A percentile compares a stretch with the other conserved stretches of the same genome.
Evolutionary conservation across 2,329 filamentous ascomycete species (phyloP).

Genomic region (Zasmidium cellare): DNA sequence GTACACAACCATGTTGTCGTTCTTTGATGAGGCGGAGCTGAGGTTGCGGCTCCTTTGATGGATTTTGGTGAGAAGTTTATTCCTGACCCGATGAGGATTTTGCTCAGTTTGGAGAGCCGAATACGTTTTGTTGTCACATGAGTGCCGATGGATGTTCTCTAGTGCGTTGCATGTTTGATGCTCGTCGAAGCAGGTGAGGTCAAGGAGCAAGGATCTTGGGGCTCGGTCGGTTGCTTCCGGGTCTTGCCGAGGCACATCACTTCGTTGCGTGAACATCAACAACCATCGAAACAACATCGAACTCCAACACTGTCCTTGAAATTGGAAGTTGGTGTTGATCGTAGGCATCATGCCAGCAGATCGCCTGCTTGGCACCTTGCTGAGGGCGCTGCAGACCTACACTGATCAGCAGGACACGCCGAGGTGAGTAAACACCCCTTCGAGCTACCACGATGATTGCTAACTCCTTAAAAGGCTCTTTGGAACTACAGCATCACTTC

Average conservation of each 20-base stretch:
- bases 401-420: constrained; percentile 61
- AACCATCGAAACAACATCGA: neutral
- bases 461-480: constrained; percentile 46
- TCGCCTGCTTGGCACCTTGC: constrained; percentile 64
- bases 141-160: neutral
- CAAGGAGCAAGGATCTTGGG: neutral
- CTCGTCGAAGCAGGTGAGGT: neutral
- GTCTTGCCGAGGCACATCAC: constrained; percentile 4
- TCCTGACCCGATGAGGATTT: neutral
- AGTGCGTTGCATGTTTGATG: neutral
- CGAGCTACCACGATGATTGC: neutral
- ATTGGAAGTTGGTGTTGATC: too few species aligned
- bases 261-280: neutral
- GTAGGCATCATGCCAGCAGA: constrained; percentile 61
- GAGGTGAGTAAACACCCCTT: constrained; percentile 45
- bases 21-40: neutral
- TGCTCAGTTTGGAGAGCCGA: neutral
- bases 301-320: too few species aligned
- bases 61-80: neutral
- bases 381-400: constrained; percentile 62
- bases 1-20: constrained; percentile 13
- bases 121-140: neutral
- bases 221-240: neutral
- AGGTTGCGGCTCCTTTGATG: neutral
- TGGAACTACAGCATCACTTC: constrained; percentile 65